Evolutionary conservation across 2,329 filamentous ascomycete species (phyloP).

Genomic region (Zymoseptoria pseudotritici): DNA sequence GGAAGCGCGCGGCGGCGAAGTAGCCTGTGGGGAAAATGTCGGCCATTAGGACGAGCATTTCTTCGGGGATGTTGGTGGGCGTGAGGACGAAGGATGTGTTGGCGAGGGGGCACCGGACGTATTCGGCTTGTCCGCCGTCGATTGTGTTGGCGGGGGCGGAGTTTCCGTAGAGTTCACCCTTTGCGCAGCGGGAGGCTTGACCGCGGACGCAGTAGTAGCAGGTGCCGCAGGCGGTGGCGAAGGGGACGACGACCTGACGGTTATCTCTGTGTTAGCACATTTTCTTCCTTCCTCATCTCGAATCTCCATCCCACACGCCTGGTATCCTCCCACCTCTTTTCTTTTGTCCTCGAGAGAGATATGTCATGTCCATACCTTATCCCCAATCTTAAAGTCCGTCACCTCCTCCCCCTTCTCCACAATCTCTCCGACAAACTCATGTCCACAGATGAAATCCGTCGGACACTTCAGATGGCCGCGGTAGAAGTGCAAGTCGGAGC

Average conservation of each 20-base stretch:
- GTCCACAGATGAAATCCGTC: slow-evolving; percentile 59
- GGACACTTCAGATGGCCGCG: slow-evolving; percentile 68
- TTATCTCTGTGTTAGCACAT: not conserved
- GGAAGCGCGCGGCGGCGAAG: slow-evolving; percentile 73
- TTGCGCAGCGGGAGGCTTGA: slow-evolving; percentile 68
- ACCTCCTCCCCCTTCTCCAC: slow-evolving; percentile 61
- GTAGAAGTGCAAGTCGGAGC: slow-evolving; percentile 81
- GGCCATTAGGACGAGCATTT: slow-evolving; percentile 76
- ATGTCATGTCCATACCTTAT: slow-evolving; percentile 35
- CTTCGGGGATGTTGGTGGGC: slow-evolving; percentile 62
- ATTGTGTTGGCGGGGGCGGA: slow-evolving; percentile 27
- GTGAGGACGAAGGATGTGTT: slow-evolving; percentile 74
- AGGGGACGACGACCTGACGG: slow-evolving; percentile 65
- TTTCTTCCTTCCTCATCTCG: not conserved
- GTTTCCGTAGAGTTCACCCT: slow-evolving; percentile 58
- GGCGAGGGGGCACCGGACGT: slow-evolving; percentile 67
- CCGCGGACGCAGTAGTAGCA: slow-evolving; percentile 82
- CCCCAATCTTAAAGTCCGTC: slow-evolving; percentile 61
- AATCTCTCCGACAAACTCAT: slow-evolving; percentile 78
- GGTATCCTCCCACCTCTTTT: not conserved
- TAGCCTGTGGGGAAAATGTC: slow-evolving; percentile 83
- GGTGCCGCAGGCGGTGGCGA: slow-evolving; percentile 67
- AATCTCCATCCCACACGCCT: not conserved
- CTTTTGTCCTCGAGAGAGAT: not conserved
- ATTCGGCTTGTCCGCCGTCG: slow-evolving; percentile 27